Conservation (phyloP, 345 rosid genomes). For the Lumnitzera littorea region DNA sequence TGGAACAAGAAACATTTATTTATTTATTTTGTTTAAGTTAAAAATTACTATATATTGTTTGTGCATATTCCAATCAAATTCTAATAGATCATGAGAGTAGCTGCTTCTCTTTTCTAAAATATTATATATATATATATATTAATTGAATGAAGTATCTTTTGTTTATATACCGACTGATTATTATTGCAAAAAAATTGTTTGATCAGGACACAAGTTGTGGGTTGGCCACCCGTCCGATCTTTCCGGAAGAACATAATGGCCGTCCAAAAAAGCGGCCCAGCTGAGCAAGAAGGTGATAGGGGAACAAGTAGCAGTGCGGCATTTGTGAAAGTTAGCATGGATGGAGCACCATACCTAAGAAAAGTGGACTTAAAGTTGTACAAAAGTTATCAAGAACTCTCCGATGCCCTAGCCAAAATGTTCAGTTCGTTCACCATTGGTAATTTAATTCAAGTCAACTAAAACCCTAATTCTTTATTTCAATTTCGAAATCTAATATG, state of each 20-base stretch:
- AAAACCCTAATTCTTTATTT: background rate
- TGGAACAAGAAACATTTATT: too few species aligned
- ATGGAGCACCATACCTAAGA: slow-evolving; percentile 83
- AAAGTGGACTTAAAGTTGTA: slow-evolving; percentile 71
- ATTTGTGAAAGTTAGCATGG: slow-evolving; percentile 80
- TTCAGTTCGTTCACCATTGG: slow-evolving; percentile 79
- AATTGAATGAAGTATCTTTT: background rate
- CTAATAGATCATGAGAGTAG: too few species aligned
- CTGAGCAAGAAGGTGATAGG: slow-evolving; percentile 19
- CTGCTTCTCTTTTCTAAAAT: too few species aligned
- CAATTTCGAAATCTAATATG: background rate
- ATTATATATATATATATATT: background rate
- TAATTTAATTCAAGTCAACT: slow-evolving; percentile 10
- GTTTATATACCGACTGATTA: background rate
- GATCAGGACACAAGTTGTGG: slow-evolving; percentile 74
- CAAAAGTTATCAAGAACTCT: slow-evolving; percentile 65
- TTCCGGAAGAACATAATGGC: slow-evolving; percentile 70
- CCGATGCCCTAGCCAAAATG: slow-evolving; percentile 69
- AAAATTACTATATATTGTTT: too few species aligned
- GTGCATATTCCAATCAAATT: too few species aligned
- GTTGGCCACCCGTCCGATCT: slow-evolving; percentile 84
- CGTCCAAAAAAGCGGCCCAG: slow-evolving; percentile 32
- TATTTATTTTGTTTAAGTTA: too few species aligned
- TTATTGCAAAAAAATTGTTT: too few species aligned
- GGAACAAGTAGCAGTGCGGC: slow-evolving; percentile 32